phyloP scores from a whole-genome alignment of 352 stramenopile species.

The Pythium dissotocum region DNA sequence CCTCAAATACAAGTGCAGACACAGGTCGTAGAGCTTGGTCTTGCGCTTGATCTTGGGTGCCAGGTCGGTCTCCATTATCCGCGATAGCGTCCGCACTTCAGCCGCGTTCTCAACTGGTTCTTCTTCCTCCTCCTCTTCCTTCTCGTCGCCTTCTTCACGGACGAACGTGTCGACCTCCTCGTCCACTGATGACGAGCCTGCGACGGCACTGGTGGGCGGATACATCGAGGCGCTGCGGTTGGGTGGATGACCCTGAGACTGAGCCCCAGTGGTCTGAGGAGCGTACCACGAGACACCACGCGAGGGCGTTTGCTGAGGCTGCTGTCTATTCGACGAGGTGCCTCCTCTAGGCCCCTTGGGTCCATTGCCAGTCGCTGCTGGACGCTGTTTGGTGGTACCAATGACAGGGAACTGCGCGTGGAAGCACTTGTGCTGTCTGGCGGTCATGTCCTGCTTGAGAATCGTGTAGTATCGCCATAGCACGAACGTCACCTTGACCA shows the following conservation, averaged over 20 bases:
- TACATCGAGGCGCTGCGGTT: constrained; percentile 14
- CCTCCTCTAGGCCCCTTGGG: background rate
- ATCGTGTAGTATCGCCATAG: constrained; percentile 44
- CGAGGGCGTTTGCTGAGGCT: constrained; percentile 1
- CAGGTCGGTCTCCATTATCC: constrained; percentile 38
- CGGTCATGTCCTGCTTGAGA: constrained; percentile 27
- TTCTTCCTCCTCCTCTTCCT: constrained; percentile 8
- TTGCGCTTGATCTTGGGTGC: constrained; percentile 39
- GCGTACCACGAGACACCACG: constrained; percentile 21
- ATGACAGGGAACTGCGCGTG: constrained; percentile 18
- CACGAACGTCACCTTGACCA: constrained; percentile 33
- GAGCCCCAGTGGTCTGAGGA: background rate
- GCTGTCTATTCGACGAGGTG: background rate
- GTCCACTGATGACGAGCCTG: background rate
- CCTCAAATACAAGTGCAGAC: constrained; percentile 33
- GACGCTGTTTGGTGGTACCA: background rate
- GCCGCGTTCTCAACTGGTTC: background rate
- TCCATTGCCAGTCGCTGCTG: background rate
- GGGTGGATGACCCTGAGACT: background rate
- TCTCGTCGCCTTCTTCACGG: constrained; percentile 13
- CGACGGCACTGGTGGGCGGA: background rate
- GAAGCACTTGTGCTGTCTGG: constrained; percentile 27
- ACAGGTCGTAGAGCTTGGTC: constrained; percentile 39
- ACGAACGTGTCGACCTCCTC: constrained; percentile 21
- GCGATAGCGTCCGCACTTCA: constrained; percentile 27